A percentile compares a stretch with the other conserved stretches of the same genome.
Evolutionary conservation across 1,284 basidiomycete genomes (phyloP).

Genomic region (Trametes hirsuta): DNA sequence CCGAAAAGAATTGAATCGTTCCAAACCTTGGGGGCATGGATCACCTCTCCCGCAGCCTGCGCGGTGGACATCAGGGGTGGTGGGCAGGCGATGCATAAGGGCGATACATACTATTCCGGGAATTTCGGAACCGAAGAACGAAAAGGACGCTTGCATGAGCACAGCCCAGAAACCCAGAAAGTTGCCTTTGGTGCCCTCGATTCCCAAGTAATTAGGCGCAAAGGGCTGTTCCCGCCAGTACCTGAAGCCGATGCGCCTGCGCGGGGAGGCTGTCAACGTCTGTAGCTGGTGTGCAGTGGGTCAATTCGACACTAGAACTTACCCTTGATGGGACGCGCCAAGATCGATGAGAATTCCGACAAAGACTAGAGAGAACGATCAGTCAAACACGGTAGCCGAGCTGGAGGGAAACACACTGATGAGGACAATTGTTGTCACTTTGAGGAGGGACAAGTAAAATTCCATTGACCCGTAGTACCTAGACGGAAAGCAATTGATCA

Average conservation of each 20-base stretch:
- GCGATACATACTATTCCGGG: constrained; percentile 33
- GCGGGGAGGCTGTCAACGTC: background rate
- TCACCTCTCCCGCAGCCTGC: constrained; percentile 41
- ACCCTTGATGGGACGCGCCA: constrained; percentile 29
- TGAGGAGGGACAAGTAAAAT: constrained; percentile 42
- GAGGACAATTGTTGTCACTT: constrained; percentile 41
- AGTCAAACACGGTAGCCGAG: background rate
- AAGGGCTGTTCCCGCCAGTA: constrained; percentile 32
- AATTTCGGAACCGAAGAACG: constrained; percentile 37
- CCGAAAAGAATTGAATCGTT: background rate
- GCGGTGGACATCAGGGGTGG: background rate
- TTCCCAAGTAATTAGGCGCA: constrained; percentile 27
- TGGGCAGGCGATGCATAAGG: too few species aligned
- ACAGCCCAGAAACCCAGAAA: constrained; percentile 56
- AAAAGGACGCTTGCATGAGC: constrained; percentile 40
- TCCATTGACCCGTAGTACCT: constrained; percentile 40
- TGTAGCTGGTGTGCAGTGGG: too few species aligned
- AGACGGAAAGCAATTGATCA: constrained; percentile 34
- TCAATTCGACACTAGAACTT: background rate
- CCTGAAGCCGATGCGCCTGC: constrained; percentile 26
- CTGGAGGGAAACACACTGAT: constrained; percentile 28
- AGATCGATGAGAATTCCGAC: constrained; percentile 38
- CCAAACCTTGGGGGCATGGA: constrained; percentile 33
- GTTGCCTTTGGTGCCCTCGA: constrained; percentile 37
- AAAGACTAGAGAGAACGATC: constrained; percentile 25